phyloP scores from a whole-genome alignment of 2,329 filamentous ascomycete genomes.

The Zalaria obscura region DNA sequence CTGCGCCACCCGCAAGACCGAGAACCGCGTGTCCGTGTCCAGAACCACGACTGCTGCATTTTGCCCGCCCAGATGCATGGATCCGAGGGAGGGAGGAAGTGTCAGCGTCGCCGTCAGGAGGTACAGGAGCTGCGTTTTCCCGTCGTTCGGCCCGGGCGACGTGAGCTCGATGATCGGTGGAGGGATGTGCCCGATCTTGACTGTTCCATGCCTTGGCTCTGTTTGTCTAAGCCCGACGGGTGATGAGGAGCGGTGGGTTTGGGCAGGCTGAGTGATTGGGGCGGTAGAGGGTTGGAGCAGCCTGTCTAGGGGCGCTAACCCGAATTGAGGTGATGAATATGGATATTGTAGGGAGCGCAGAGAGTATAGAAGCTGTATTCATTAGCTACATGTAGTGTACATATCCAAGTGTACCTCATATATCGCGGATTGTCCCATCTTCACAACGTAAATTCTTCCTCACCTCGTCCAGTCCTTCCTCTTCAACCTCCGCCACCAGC shows the following conservation, averaged over 20 bases:
- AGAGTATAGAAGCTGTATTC: constrained; percentile 1
- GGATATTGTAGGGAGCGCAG: constrained; percentile 1
- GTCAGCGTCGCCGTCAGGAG: constrained; percentile 37
- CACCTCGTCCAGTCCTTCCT: constrained; percentile 37
- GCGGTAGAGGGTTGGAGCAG: constrained; percentile 13
- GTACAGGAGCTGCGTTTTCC: constrained; percentile 47
- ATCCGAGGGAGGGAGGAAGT: constrained; percentile 25
- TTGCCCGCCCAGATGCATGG: constrained; percentile 26
- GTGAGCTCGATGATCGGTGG: constrained; percentile 39
- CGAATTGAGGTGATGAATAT: constrained; percentile 21
- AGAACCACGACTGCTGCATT: constrained; percentile 38
- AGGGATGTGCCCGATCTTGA: not conserved
- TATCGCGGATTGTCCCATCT: not conserved
- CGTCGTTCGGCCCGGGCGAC: constrained; percentile 34
- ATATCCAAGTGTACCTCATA: no score
- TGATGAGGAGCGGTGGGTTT: constrained; percentile 3
- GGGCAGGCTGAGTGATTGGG: constrained; percentile 2
- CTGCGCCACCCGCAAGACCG: constrained; percentile 30
- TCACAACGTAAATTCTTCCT: constrained; percentile 7
- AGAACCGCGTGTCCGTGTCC: constrained; percentile 42
- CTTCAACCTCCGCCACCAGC: constrained; percentile 36
- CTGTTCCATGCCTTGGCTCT: no score
- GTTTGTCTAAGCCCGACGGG: not conserved
- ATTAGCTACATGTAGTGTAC: not conserved
- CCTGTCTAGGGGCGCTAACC: constrained; percentile 32